Evolutionary conservation across 306 rosid species (phyloP).

Genomic region (Prunus mume): DNA sequence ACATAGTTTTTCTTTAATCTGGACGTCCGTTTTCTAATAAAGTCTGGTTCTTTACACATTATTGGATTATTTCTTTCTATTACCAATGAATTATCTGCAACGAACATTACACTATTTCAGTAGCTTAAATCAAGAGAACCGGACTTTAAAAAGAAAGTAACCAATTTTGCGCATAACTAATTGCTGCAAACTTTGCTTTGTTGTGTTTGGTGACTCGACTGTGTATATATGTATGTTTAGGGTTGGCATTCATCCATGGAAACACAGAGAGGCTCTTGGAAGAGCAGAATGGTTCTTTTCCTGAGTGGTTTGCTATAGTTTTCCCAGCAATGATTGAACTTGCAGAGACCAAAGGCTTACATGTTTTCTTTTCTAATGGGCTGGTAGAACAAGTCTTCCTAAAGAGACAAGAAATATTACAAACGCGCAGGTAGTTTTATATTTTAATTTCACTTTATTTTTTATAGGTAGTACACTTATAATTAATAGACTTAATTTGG

Average conservation of each 20-base stretch:
- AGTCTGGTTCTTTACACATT: no score
- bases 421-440: neutral
- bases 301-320: neutral
- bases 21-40: no score
- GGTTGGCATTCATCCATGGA: conserved; percentile 17
- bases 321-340: conserved; percentile 17
- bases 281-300: conserved; percentile 7
- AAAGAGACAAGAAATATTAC: neutral
- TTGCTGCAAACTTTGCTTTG: neutral
- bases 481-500: no score
- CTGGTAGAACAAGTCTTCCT: neutral
- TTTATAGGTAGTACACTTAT: no score
- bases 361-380: neutral
- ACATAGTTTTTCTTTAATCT: no score
- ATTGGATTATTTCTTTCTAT: no score
- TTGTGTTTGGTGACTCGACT: neutral
- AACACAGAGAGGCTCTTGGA: conserved; percentile 5
- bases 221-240: neutral
- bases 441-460: no score
- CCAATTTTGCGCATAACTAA: neutral
- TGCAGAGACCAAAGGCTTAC: conserved; percentile 9
- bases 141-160: no score
- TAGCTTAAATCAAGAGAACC: no score
- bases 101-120: no score
- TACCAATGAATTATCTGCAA: no score